Evolutionary conservation across 2,329 filamentous ascomycete species (phyloP), one percentile per base, ranked within the genome.

Genomic region (Malbranchea cinnamomea): DNA sequence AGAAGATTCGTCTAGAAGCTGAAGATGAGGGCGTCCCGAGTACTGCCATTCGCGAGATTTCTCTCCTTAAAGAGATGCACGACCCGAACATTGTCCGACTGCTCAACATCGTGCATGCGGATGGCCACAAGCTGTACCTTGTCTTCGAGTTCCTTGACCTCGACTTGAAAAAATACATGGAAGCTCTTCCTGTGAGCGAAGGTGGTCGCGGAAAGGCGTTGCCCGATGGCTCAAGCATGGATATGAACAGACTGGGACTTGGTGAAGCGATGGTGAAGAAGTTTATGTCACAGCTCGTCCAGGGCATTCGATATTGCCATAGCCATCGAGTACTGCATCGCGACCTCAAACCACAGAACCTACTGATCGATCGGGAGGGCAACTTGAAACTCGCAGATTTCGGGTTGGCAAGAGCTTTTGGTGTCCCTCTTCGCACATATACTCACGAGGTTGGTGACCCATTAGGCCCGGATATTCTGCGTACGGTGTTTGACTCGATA

Each of bases 321-420:
- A 76, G 78, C 41, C 83, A 87, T 56, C 75, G 84, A 33, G 72
- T 93, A 35, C 66, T 93, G 32, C 84, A 98, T 56, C 83, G 89
- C 48, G 89, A 98, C 50, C 94, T 98, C 60, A 98, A 98, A 56
- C 89, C 89, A 21, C 89, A 98, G 57, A 98, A 98, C 57, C 95
- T 98, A 34, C 71, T 98, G 19, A 89, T 98, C 6, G 92, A 89
- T 1, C 71, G 73, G 40, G 78, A 92, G 8, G 83, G 82, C 35
- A 91, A 92, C 57, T 89, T 98, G 45, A 98, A 98, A 62, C 92
- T 98, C 46, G 89, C 89, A 47, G 89, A 98, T 54, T 98, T 98
- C 57, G 89, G 89, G 40, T 70, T 98, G 10, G 89, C 89, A 9
- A 71, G 89, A 47, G 85, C 85, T 4, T 93, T 93, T 50, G 84